These are phyloP conservation scores for Cicer pinnatifidum DNA, from an alignment of 306 rosid genomes.

Conservation along the genomic window DNA sequence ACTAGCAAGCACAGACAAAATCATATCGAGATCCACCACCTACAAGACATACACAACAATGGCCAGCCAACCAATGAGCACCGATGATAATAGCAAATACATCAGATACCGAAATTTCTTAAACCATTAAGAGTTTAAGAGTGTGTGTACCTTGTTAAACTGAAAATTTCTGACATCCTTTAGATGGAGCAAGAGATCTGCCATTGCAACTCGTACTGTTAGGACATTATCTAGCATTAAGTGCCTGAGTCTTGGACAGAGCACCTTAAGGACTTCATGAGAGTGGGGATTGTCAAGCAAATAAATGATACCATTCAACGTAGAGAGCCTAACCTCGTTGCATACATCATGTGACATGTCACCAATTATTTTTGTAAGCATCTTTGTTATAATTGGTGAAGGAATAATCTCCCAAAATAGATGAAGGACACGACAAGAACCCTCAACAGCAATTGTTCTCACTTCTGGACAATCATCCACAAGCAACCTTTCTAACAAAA, in stretches of 20 bases:
- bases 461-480: constrained; percentile 74
- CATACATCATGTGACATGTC: constrained; percentile 77
- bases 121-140: constrained; percentile 26
- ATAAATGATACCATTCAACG: constrained; percentile 74
- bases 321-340: constrained; percentile 83
- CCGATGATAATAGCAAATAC: constrained; percentile 33
- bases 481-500: constrained; percentile 75
- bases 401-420: constrained; percentile 92
- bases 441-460: constrained; percentile 91
- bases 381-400: constrained; percentile 72
- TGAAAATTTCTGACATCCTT: constrained; percentile 74
- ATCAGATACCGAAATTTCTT: constrained; percentile 8
- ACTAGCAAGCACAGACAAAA: constrained; percentile 64
- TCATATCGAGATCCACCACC: constrained; percentile 73
- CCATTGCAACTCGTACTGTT: constrained; percentile 61
- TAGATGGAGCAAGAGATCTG: constrained; percentile 70
- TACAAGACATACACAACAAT: constrained; percentile 44
- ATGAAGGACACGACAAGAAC: constrained; percentile 82
- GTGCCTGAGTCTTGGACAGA: constrained; percentile 81
- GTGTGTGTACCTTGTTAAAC: constrained; percentile 70
- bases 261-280: constrained; percentile 87
- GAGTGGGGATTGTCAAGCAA: constrained; percentile 81
- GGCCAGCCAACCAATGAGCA: constrained; percentile 36
- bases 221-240: constrained; percentile 68
- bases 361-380: constrained; percentile 66